A percentile compares a stretch with the other conserved stretches of the same genome.
Evolutionary conservation across 2,329 filamentous ascomycete species (phyloP).

Genomic region (Fusarium decemcellulare): DNA sequence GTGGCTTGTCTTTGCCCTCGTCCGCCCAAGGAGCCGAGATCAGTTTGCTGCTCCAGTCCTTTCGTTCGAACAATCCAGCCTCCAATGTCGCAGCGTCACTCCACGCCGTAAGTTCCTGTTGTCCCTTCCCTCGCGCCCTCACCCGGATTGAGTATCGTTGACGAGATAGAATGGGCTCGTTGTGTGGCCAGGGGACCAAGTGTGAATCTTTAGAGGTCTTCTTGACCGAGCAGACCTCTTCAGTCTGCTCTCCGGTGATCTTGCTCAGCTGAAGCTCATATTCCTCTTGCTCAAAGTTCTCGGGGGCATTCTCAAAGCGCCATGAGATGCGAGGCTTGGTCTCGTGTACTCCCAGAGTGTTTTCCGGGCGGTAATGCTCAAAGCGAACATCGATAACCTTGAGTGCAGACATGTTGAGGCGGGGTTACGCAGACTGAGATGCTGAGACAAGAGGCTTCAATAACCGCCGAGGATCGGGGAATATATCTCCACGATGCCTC

Average conservation of each 20-base stretch:
- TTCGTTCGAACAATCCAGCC: slow-evolving; percentile 23
- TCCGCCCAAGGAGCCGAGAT: slow-evolving; percentile 40
- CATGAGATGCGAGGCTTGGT: slow-evolving; percentile 37
- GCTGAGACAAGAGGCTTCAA: background rate
- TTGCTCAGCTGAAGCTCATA: slow-evolving; percentile 29
- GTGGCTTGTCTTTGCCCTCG: slow-evolving; percentile 22
- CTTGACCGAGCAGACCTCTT: background rate
- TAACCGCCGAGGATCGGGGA: background rate
- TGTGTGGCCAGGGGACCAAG: slow-evolving; percentile 28
- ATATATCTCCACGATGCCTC: background rate
- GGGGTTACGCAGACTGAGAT: background rate
- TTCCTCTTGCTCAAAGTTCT: slow-evolving; percentile 27
- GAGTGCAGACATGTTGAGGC: slow-evolving; percentile 18
- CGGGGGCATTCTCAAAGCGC: slow-evolving; percentile 30
- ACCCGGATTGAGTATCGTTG: slow-evolving; percentile 17
- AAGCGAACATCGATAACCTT: slow-evolving; percentile 30
- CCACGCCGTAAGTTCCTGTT: slow-evolving; percentile 16
- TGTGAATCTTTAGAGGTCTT: slow-evolving; percentile 1
- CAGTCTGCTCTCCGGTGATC: background rate
- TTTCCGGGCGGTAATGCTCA: slow-evolving; percentile 32
- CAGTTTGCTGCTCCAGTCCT: slow-evolving; percentile 27
- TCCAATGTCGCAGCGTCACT: slow-evolving; percentile 31
- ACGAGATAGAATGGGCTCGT: slow-evolving; percentile 23
- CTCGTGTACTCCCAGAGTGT: slow-evolving; percentile 36
- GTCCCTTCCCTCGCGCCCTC: slow-evolving; percentile 22